Conservation (phyloP, 106 monocot species). For the Platanthera guangdongensis region DNA sequence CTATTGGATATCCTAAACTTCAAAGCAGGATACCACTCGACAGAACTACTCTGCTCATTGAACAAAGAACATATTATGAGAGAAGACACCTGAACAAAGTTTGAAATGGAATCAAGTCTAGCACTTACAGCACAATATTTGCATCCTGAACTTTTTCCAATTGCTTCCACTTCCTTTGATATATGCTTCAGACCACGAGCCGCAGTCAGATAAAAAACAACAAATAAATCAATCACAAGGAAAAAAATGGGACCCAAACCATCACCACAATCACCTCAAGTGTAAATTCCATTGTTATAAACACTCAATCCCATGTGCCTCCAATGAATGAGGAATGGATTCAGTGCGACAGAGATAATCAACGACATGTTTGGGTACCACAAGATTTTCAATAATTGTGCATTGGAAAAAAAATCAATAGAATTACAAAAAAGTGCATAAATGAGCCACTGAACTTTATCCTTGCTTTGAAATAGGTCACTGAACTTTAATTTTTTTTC, state of each 20-base stretch:
- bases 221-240: background rate
- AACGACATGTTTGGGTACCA: background rate
- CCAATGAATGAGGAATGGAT: background rate
- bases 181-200: conserved; percentile 2
- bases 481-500: too few species aligned
- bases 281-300: background rate
- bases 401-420: background rate
- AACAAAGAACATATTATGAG: background rate
- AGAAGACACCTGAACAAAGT: conserved; percentile 6
- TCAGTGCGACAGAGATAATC: background rate
- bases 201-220: background rate
- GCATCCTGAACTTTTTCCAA: conserved; percentile 32
- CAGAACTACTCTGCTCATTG: conserved; percentile 16
- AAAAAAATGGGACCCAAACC: background rate
- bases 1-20: conserved; percentile 43
- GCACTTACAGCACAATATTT: conserved; percentile 70
- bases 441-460: too few species aligned
- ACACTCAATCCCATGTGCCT: background rate
- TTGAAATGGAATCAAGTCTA: background rate
- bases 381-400: background rate
- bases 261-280: background rate
- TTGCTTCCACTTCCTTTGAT: conserved; percentile 16
- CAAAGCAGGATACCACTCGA: conserved; percentile 44
- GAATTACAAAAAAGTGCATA: background rate
- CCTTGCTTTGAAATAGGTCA: too few species aligned